Conservation (phyloP, 164 flowering plant genomes). For the Santalum album region DNA sequence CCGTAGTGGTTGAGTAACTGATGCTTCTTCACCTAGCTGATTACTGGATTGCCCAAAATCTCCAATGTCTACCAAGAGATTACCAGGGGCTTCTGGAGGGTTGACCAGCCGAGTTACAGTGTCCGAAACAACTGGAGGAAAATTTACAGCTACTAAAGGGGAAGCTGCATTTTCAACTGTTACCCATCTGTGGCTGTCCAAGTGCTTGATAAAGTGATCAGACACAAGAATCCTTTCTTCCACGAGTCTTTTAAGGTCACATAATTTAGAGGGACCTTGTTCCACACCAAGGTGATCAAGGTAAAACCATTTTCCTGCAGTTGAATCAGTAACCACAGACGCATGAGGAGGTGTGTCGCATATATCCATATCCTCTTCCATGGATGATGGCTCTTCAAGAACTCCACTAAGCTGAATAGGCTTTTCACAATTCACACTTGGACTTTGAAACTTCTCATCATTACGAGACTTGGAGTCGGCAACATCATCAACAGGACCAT, state of each 20-base stretch:
- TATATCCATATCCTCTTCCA: slow-evolving; percentile 99
- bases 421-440: slow-evolving; percentile 22
- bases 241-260: slow-evolving; percentile 65
- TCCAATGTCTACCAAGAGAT: slow-evolving; percentile 57
- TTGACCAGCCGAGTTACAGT: slow-evolving; percentile 62
- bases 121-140: slow-evolving; percentile 58
- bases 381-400: slow-evolving; percentile 66
- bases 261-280: slow-evolving; percentile 75
- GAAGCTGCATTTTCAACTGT: slow-evolving; percentile 96
- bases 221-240: slow-evolving; percentile 68
- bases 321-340: slow-evolving; percentile 36
- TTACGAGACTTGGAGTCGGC: slow-evolving; percentile 17
- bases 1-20: slow-evolving; percentile 10
- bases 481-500: slow-evolving; percentile 25
- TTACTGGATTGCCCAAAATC: slow-evolving; percentile 27
- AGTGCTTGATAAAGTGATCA: slow-evolving; percentile 86
- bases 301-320: slow-evolving; percentile 77
- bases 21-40: slow-evolving; percentile 22
- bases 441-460: slow-evolving; percentile 29
- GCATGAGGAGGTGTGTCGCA: slow-evolving; percentile 93
- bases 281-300: slow-evolving; percentile 80
- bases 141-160: slow-evolving; percentile 52
- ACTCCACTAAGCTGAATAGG: slow-evolving; percentile 31
- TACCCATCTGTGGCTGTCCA: slow-evolving; percentile 80
- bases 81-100: slow-evolving; percentile 97